phyloP scores from a whole-genome alignment of 768 basidiomycete species.

The Kwoniella sp. region DNA sequence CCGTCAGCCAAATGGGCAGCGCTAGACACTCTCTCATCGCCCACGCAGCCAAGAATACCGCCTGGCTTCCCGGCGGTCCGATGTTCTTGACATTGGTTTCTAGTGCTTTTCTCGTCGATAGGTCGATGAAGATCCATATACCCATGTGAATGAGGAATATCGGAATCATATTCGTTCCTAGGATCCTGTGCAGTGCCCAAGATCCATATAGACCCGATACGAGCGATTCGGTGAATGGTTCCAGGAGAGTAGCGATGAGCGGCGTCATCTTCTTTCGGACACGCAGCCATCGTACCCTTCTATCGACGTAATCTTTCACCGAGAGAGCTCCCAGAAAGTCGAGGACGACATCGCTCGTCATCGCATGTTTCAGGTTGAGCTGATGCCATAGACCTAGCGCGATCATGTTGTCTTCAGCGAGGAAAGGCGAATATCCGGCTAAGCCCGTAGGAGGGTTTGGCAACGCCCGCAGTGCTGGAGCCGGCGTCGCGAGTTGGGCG shows the following conservation, averaged over 20 bases:
- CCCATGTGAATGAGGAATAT: conserved; percentile 63
- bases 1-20: conserved; percentile 83
- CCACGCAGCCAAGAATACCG: conserved; percentile 78
- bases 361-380: conserved; percentile 78
- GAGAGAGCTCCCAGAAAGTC: conserved; percentile 89
- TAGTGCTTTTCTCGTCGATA: conserved; percentile 80
- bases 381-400: conserved; percentile 91
- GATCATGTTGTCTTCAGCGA: conserved; percentile 99
- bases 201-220: conserved; percentile 69
- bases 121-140: conserved; percentile 74
- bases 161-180: conserved; percentile 39
- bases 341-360: conserved; percentile 85
- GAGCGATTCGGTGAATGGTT: conserved; percentile 90
- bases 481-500: conserved; percentile 59
- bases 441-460: conserved; percentile 63
- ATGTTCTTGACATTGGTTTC: conserved; percentile 65
- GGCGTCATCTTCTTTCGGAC: conserved; percentile 90
- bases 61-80: conserved; percentile 54
- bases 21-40: conserved; percentile 75
- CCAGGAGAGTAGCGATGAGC: conserved; percentile 76
- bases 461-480: conserved; percentile 36
- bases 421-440: conserved; percentile 77
- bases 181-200: conserved; percentile 61
- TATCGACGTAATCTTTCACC: conserved; percentile 78
- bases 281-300: conserved; percentile 93